Evolutionary conservation across 257 asterid species (phyloP), one percentile per base, ranked within the genome.

Genomic region (Catharanthus roseus): DNA sequence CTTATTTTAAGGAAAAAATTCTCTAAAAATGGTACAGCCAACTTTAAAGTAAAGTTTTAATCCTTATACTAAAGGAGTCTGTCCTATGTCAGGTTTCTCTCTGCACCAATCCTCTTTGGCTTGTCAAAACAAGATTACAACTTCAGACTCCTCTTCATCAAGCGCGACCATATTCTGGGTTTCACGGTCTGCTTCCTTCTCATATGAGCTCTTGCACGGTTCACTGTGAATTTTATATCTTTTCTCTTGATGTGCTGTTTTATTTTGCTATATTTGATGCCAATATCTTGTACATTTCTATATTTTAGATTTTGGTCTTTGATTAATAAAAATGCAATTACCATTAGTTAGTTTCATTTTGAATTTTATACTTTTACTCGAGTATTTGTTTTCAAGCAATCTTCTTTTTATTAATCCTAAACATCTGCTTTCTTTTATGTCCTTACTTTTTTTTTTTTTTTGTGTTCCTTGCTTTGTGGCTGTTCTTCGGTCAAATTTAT

Each of bases 61-160:
- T 31, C 66, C 8, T 61, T 61, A 34, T 16, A 24, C 33, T 61
- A 56, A 34, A 71, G 74, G 54, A 57, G 16, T 47, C 65, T 70
- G 65, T 84, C 71, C 29, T 73, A 19, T 73, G 63, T 73, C 79
- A 95, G 97, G 97, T 88, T 61, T 82, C 84, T 74, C 66, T 87
- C 5, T 91, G 89, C 78, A 95, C 97, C 77, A 91, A 95, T 84
- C 99, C 99, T 75, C 66, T 95, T 77, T 91, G 99, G 99, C 85
- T 95, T 80, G 95, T 95, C 75, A 95, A 95, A 81, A 95, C 97
- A 82, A 89, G 97, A 85, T 83, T 95, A 85, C 99, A 95, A 82
- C 97, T 91, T 76, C 99, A 95, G 88, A 87, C 90, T 70, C 93
- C 96, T 63, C 87, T 79, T 60, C 87, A 71, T 82, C 82, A 87